Conservation (phyloP, 805 yeast species). For the Jamesozyma rosinii region DNA sequence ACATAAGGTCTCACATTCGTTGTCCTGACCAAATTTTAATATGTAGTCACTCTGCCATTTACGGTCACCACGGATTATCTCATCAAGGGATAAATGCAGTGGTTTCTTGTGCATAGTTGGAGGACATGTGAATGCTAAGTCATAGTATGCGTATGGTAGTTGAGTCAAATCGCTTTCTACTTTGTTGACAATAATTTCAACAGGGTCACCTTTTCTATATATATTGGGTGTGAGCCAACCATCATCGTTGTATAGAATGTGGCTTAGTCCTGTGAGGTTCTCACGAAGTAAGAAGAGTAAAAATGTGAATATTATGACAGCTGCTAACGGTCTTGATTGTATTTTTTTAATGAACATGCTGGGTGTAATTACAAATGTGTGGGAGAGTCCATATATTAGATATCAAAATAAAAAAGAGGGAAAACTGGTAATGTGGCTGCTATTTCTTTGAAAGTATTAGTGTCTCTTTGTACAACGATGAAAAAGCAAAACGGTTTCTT, state of each 20-base stretch:
- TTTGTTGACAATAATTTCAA: slow-evolving; percentile 65
- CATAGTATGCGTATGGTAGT: slow-evolving; percentile 67
- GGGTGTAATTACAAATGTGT: background rate
- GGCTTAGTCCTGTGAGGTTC: background rate
- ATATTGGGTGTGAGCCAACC: slow-evolving; percentile 29
- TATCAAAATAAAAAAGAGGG: background rate
- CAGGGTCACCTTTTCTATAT: slow-evolving; percentile 46
- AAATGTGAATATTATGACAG: background rate
- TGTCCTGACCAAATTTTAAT: slow-evolving; percentile 55
- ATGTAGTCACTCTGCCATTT: slow-evolving; percentile 66
- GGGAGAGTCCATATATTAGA: background rate
- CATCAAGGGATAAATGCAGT: slow-evolving; percentile 61
- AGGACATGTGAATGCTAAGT: slow-evolving; percentile 74
- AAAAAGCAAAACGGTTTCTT: no score
- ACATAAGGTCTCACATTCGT: slow-evolving; percentile 59
- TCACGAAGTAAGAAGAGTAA: slow-evolving; percentile 1
- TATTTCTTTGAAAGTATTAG: no score
- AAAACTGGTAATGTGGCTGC: no score
- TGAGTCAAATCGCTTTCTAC: slow-evolving; percentile 66
- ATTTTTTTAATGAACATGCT: background rate
- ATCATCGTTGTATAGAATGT: slow-evolving; percentile 1
- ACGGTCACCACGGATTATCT: slow-evolving; percentile 72
- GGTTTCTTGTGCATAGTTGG: slow-evolving; percentile 47
- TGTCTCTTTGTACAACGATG: no score
- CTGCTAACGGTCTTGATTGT: background rate